These are phyloP conservation scores for Suillus spraguei DNA, from an alignment of 768 basidiomycete genomes.

Conservation along the genomic window DNA sequence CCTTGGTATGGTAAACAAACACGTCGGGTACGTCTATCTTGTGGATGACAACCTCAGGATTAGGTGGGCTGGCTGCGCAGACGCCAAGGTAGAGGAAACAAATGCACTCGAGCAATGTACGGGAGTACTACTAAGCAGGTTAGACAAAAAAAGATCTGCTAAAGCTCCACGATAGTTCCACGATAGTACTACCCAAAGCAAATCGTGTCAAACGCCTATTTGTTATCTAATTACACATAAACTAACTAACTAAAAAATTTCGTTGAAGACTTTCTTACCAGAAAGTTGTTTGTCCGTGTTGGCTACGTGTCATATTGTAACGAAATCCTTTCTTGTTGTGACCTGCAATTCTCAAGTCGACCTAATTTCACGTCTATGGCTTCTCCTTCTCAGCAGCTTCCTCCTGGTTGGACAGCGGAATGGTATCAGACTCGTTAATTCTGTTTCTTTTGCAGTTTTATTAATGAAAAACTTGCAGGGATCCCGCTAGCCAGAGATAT, in stretches of 20 bases:
- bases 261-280: neutral
- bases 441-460: neutral
- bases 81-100: constrained; percentile 75
- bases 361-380: constrained; percentile 36
- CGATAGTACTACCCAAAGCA: neutral
- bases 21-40: constrained; percentile 90
- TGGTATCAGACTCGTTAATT: constrained; percentile 59
- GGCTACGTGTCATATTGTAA: constrained; percentile 20
- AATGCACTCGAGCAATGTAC: constrained; percentile 69
- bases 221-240: neutral
- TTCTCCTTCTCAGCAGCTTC: constrained; percentile 65
- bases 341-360: neutral
- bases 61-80: constrained; percentile 91
- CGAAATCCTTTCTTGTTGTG: neutral
- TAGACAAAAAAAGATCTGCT: constrained; percentile 31
- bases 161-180: neutral
- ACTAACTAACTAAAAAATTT: too few species aligned
- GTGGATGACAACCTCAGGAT: constrained; percentile 84
- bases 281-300: constrained; percentile 23
- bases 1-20: constrained; percentile 86
- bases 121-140: constrained; percentile 65
- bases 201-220: constrained; percentile 3
- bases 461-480: constrained; percentile 54
- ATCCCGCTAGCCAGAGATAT: constrained; percentile 76
- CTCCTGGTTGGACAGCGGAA: constrained; percentile 92